Evolutionary conservation across 768 basidiomycete species (phyloP), one percentile per base, ranked within the genome.

Genomic region (Paxillus involutus): DNA sequence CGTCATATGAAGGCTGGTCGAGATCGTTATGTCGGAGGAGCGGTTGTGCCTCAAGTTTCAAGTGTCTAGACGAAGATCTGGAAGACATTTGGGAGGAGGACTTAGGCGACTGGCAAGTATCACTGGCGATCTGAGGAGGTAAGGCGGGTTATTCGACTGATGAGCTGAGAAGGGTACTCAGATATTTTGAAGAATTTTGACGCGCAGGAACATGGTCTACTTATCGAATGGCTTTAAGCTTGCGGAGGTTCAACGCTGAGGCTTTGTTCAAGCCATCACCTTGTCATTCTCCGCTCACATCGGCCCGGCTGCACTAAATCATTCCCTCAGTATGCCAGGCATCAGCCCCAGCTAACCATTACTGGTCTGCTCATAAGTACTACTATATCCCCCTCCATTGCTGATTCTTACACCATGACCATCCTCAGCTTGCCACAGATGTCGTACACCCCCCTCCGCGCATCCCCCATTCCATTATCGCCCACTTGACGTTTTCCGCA

Each of bases 21-120:
- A 13, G 41, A 4, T 53, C 16, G 44, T 77, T 74, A 2, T 2
- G 26, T 59, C 72, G 66, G 67, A 89, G 77, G 69, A 89, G 77
- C 49, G 85, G 80, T 55, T 74, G 77, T 45, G 83, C 78, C 70
- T 85, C 81, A 26, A 26, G 26, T 57, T 74, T 72, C 36, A 40
- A 19, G 16, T 16, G 12, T 7, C 7, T 12, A 57, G 77, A 69
- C 58, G 78, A 73, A 65, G 71, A 71, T 68, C 76, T 70, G 57
- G 77, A 71, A 63, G 68, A 56, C 75, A 76, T 76, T 61, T 44
- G 49, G 51, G 45, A 42, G 24, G 37, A 30, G 49, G 37, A 37
- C 14, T 12, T 37, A 9, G 47, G 26, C 2, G 26, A 49, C 17
- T 36, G 47, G 13, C 40, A 12, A 37, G 30, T 43, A 13, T 47